phyloP scores from a whole-genome alignment of 306 rosid genomes.

The Dryas drummondii region DNA sequence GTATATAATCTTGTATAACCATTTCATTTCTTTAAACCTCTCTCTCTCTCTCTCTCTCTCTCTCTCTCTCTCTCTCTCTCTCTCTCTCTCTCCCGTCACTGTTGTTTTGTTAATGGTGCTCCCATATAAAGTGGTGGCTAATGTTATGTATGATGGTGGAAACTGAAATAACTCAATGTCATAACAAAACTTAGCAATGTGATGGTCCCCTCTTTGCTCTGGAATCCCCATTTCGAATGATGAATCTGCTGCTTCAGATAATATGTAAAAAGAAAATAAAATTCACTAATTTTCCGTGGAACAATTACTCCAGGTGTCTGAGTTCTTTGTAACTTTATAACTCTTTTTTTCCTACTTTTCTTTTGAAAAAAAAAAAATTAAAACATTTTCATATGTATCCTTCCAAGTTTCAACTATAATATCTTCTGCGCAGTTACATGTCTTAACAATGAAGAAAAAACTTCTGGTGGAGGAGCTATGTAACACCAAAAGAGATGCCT shows the following conservation, averaged over 20 bases:
- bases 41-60: conserved; percentile 3
- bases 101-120: not conserved
- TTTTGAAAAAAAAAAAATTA: not conserved
- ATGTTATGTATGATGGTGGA: not conserved
- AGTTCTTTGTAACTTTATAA: conserved; percentile 12
- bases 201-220: not conserved
- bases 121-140: not conserved
- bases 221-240: not conserved
- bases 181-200: conserved; percentile 3
- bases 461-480: conserved; percentile 46
- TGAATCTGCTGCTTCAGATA: not conserved
- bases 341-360: not conserved
- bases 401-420: not conserved
- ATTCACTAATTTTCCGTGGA: conserved; percentile 9
- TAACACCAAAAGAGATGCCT: conserved; percentile 25
- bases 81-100: not conserved
- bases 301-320: conserved; percentile 1
- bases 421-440: conserved; percentile 52
- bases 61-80: conserved; percentile 5
- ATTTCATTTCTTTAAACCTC: conserved; percentile 8
- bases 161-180: not conserved
- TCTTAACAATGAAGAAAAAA: conserved; percentile 55
- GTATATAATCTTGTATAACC: conserved; percentile 37
- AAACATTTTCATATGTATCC: not conserved
- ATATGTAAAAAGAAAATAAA: not conserved